A percentile compares a stretch with the other conserved stretches of the same genome.
These are phyloP conservation scores for Nitzschia putrida DNA, from an alignment of 108 stramenopile genomes.

Conservation along the genomic window DNA sequence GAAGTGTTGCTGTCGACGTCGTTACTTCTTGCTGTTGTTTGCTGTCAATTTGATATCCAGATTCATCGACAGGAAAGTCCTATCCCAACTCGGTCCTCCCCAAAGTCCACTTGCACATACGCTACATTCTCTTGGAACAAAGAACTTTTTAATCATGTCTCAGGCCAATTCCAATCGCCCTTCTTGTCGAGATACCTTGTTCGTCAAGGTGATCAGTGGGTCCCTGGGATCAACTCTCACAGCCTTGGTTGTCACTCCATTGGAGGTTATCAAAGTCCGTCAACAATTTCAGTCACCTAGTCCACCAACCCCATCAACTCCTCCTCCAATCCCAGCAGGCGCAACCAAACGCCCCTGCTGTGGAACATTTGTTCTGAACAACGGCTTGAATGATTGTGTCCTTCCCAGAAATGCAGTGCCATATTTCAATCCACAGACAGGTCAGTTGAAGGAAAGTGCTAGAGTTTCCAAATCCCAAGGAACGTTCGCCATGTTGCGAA, in stretches of 20 bases:
- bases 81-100: no score
- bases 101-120: no score
- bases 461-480: conserved; percentile 16
- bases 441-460: conserved; percentile 10
- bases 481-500: conserved; percentile 48
- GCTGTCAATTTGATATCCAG: no score
- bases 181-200: not conserved
- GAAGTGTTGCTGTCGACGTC: no score
- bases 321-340: conserved; percentile 4
- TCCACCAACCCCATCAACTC: not conserved
- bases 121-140: no score
- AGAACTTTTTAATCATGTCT: no score
- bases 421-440: conserved; percentile 42
- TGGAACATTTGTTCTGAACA: conserved; percentile 65
- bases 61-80: no score
- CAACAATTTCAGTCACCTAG: conserved; percentile 45
- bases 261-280: conserved; percentile 80
- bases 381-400: conserved; percentile 60
- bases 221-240: conserved; percentile 66
- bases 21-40: no score
- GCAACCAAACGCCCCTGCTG: conserved; percentile 40
- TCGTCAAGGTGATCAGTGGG: conserved; percentile 50
- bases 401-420: conserved; percentile 50
- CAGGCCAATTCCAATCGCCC: no score
- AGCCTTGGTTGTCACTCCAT: conserved; percentile 60